Evolutionary conservation across 371 early-diverging fungal species (phyloP).

Genomic region (Furculomyces boomerangus): DNA sequence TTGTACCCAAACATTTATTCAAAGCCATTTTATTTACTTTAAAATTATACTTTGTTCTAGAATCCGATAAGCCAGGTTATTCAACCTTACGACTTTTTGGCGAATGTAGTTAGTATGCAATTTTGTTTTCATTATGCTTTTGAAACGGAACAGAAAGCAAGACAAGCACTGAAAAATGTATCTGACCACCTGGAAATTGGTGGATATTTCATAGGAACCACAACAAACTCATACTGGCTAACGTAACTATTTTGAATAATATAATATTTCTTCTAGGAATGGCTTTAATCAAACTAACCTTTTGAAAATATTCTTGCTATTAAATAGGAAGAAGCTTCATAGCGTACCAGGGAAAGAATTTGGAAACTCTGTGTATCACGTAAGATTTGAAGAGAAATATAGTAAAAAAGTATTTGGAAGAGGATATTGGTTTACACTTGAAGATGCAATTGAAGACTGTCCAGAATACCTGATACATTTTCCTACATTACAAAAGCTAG

Average conservation of each 20-base stretch:
- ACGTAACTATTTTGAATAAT: slow-evolving; percentile 32
- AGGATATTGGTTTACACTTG: slow-evolving; percentile 83
- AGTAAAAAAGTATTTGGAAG: slow-evolving; percentile 53
- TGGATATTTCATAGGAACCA: slow-evolving; percentile 85
- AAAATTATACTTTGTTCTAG: slow-evolving; percentile 2
- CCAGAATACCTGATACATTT: slow-evolving; percentile 93
- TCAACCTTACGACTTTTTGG: slow-evolving; percentile 28
- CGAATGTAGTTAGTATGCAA: slow-evolving; percentile 88
- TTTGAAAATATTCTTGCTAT: too few relatives aligned
- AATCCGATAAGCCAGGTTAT: slow-evolving; percentile 30
- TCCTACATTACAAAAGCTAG: slow-evolving; percentile 38
- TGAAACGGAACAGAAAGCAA: slow-evolving; percentile 58
- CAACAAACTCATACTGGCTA: slow-evolving; percentile 86
- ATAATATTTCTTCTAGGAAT: slow-evolving; percentile 30
- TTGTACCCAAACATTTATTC: background rate
- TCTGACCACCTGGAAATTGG: slow-evolving; percentile 50
- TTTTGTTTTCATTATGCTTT: slow-evolving; percentile 98
- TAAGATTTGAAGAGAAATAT: slow-evolving; percentile 54
- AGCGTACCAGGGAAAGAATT: slow-evolving; percentile 26
- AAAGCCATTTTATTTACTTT: background rate
- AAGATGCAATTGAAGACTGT: slow-evolving; percentile 94
- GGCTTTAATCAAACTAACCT: background rate
- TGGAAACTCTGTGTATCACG: slow-evolving; percentile 72
- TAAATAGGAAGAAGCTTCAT: slow-evolving; percentile 9
- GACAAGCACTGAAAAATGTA: slow-evolving; percentile 73